Base-by-base conservation (phyloP, 345 rosid species). In the Melaleuca quinquenervia region DNA sequence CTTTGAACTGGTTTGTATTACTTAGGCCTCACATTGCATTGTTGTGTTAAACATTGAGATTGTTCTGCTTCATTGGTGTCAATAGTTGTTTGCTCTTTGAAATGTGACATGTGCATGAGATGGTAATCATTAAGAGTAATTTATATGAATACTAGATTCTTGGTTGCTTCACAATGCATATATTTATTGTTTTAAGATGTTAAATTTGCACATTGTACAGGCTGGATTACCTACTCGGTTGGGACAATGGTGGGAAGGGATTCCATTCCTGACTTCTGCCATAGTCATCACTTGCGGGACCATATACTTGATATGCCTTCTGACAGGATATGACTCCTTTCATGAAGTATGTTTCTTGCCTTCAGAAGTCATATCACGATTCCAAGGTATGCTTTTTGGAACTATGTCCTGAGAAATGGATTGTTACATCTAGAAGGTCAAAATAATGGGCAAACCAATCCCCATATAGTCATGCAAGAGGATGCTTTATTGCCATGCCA, bases 241-340 rank as follows among this genome's bases (percentile, higher is more conserved):
- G 64, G 89, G 92, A 60, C 98, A 97, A 84, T 97, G 96, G 98
- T 96, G 99, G 98, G 96, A 95, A 62, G 89, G 93, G 64, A 93
- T 97, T 86, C 98, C 99, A 1, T 96, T 97, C 88, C 92, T 95
- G 83, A 94, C 98, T 12, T 96, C 98, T 11, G 91, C 94, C 0
- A 90, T 96, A 83, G 96, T 95, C 86, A 89, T 95, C 62, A 92
- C 92, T 84, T 95, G 98, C 86, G 95, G 96, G 29, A 56, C 84
- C 75, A 93, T 96, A 83, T 96, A 96, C 93, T 84, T 94, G 85
- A 90, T 93, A 45, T 95, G 99, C 87, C 95, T 96, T 87, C 91
- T 97, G 89, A 75, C 89, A 83, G 98, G 99, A 85, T 97, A 97
- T n/a, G 98, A 97, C 90, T 88, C 96, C 54, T 97, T 96, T 70